Base-by-base conservation (phyloP, 768 basidiomycete genomes). In the Phanerochaete sordida region DNA sequence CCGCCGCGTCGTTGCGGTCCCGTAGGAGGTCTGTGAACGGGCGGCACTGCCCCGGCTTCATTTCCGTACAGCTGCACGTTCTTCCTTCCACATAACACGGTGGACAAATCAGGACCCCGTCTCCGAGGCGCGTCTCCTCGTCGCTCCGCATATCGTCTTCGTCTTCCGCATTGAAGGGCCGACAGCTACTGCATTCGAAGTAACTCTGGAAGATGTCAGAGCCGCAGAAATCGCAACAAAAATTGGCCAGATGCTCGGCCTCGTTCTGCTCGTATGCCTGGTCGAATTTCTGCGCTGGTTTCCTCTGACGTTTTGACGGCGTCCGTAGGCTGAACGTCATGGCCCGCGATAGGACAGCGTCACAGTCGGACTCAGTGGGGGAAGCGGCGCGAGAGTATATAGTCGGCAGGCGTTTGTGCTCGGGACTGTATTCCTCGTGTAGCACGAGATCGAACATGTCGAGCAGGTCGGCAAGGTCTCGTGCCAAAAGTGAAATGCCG, bases 201-300 rank as follows among this genome's bases (percentile, higher is more conserved):
- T 86, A 92, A 61, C 87, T 86, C 63, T 91, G 86, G 64, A 93
- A 93, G 60, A 94, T 82, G 66, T 94, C 92, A 2, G 82, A 83
- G 19, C 84, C 86, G 65, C 92, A 94, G 68, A 91, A 93, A 68
- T 93, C 91, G 66, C 92, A 93, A 66, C 74, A 35, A 82, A 75
- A 39, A 48, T 64, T 62, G 8, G 30, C 48, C 44, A 11, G 56
- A 24, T 15, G 31, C 46, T 39, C 44, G 28, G 54, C n/a, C n/a
- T n/a, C n/a, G n/a, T n/a, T n/a, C n/a, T n/a, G n/a, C 31, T 27
- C 31, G 13, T 23, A 6, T 21, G 23, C 23, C n/a, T 27, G 50
- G 30, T 31, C 27, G 21, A 43, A 50, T 27, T 51, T 45, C 31
- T 13, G 7, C 16, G 58, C 43, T 5, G 43, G 50, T 24, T 45